A percentile compares a stretch with the other conserved stretches of the same genome.
Evolutionary conservation across 2,329 filamentous ascomycete genomes (phyloP).

Genomic region (Aureobasidium melanogenum): DNA sequence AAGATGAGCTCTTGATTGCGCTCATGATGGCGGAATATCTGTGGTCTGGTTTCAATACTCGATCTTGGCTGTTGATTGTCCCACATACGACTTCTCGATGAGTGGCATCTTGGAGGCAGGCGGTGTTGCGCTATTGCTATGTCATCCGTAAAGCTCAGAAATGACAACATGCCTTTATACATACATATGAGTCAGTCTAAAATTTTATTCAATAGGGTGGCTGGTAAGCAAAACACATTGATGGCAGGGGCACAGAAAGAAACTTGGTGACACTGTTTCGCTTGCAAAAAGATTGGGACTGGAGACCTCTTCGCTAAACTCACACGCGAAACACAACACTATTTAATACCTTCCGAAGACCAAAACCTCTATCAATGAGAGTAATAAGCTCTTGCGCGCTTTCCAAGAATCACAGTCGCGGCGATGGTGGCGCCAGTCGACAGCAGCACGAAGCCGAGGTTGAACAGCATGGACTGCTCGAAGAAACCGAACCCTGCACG

Average conservation of each 20-base stretch:
- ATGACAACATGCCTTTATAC: neutral
- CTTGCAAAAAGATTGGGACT: conserved; percentile 9
- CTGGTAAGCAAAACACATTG: neutral
- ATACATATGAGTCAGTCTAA: neutral
- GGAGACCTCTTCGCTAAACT: neutral
- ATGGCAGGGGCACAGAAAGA: neutral
- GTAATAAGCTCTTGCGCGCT: conserved; percentile 1
- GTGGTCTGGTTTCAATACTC: neutral
- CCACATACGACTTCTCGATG: neutral
- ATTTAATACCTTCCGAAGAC: neutral
- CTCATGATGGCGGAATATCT: conserved; percentile 1
- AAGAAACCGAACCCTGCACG: conserved; percentile 30
- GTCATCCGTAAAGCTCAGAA: neutral
- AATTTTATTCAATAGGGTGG: neutral
- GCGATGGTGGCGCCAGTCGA: neutral
- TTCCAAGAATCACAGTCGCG: neutral
- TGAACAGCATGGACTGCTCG: conserved; percentile 30
- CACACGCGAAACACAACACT: neutral
- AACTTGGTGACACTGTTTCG: neutral
- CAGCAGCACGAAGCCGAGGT: conserved; percentile 25
- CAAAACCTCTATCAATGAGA: neutral
- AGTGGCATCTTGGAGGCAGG: neutral
- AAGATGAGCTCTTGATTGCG: neutral
- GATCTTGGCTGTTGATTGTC: neutral
- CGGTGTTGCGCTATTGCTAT: neutral